Percentiles rank a stretch among this genome's conserved stretches.
phyloP scores from a whole-genome alignment of 495 filamentous ascomycete species.

The Massariosphaeria phaeospora region DNA sequence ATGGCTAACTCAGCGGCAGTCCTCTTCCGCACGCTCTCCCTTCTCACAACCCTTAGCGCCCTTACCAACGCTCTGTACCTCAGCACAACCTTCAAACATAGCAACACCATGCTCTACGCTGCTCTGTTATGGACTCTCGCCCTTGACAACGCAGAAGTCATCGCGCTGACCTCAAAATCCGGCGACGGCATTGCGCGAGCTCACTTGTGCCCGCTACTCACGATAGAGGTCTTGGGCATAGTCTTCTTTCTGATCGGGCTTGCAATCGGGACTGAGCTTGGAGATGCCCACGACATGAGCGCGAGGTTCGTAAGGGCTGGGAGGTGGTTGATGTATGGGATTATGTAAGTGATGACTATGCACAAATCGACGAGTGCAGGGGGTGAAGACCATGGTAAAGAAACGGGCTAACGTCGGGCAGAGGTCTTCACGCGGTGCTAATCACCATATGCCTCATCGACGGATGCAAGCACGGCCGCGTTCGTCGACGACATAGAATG shows the following conservation, averaged over 20 bases:
- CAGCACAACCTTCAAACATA: not conserved
- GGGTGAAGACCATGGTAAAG: not conserved
- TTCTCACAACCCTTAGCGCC: not conserved
- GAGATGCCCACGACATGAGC: not conserved
- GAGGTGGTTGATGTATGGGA: not conserved
- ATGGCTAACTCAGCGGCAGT: too few species aligned
- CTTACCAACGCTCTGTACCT: not conserved
- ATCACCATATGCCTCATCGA: not conserved
- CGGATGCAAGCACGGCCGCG: not conserved
- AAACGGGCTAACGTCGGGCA: not conserved
- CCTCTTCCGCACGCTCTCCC: not conserved
- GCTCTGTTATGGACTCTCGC: not conserved
- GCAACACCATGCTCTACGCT: not conserved
- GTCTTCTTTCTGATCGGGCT: not conserved
- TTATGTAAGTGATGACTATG: not conserved
- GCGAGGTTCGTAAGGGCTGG: not conserved
- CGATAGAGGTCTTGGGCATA: not conserved
- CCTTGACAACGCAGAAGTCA: conserved; percentile 7
- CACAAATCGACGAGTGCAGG: not conserved
- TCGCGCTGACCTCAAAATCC: not conserved
- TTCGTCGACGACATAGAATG: too few species aligned
- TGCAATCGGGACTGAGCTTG: not conserved
- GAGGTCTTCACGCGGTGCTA: not conserved
- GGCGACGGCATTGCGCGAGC: not conserved
- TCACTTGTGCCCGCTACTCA: not conserved